Percentiles rank a stretch among this genome's conserved stretches.
Conservation (phyloP, 495 filamentous ascomycete genomes). For the Halenospora varia region DNA sequence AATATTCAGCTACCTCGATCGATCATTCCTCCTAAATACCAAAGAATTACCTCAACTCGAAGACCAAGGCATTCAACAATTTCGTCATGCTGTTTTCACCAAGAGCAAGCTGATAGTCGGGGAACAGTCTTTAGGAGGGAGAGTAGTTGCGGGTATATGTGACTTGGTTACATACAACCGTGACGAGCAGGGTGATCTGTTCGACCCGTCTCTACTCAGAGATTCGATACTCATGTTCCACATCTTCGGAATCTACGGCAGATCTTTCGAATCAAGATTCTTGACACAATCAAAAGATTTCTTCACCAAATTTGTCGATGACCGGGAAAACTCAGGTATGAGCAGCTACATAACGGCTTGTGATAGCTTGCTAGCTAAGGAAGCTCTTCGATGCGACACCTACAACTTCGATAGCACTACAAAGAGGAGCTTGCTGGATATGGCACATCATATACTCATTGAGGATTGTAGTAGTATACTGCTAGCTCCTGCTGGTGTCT, state of each 20-base stretch:
- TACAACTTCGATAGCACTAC: slow-evolving; percentile 82
- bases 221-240: slow-evolving; percentile 78
- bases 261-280: slow-evolving; percentile 73
- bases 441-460: slow-evolving; percentile 66
- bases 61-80: slow-evolving; percentile 54
- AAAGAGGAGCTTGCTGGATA: slow-evolving; percentile 64
- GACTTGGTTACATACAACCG: slow-evolving; percentile 73
- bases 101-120: slow-evolving; percentile 42
- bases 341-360: slow-evolving; percentile 67
- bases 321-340: slow-evolving; percentile 54
- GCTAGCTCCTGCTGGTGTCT: slow-evolving; percentile 56
- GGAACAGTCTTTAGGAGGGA: slow-evolving; percentile 44
- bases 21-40: slow-evolving; percentile 75
- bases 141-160: slow-evolving; percentile 68
- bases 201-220: slow-evolving; percentile 55
- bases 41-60: slow-evolving; percentile 49
- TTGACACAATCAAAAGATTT: slow-evolving; percentile 61
- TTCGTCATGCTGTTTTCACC: slow-evolving; percentile 54
- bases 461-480: slow-evolving; percentile 56
- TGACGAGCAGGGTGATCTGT: slow-evolving; percentile 36
- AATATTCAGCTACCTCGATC: slow-evolving; percentile 89
- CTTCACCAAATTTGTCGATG: slow-evolving; percentile 60
- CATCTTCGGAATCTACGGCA: slow-evolving; percentile 71
- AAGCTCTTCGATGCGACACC: slow-evolving; percentile 67
- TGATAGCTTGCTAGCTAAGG: slow-evolving; percentile 59